Evolutionary conservation across 495 filamentous ascomycete genomes (phyloP), one percentile per base, ranked within the genome.

Genomic region (Elasticomyces elasticus): DNA sequence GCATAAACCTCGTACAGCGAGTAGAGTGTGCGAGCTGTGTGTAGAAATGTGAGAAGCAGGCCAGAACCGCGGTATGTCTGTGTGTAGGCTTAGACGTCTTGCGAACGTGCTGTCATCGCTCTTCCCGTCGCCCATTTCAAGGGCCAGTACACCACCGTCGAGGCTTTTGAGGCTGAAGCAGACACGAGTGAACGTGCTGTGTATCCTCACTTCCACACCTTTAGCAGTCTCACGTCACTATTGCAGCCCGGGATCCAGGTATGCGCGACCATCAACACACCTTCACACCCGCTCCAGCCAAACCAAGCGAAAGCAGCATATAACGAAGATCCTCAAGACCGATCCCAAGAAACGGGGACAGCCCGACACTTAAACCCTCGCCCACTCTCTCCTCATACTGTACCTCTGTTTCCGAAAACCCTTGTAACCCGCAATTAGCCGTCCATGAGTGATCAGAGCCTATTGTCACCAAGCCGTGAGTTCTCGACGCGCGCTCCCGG

Each of bases 391-490:
- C 63, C 61, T n/a, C n/a, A n/a, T n/a, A n/a, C n/a, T n/a, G n/a
- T 27, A 49, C 17, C 4, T 19, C 24, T 31, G 9, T 27, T 28
- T 6, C n/a, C 33, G 15, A 20, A 24, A 10, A 15, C 28, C 7
- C n/a, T 6, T 49, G 27, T n/a, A 23, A 15, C 49, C 53, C 37
- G 20, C 12, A 53, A 62, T 66, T n/a, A 64, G 45, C 66, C 63
- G 49, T 62, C 66, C 63, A 61, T 55, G 49, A 6, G 15, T 61
- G 63, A 62, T 62, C 66, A 69, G 61, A 67, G 64, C 63, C 62
- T 66, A 60, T 54, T 62, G 64, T 66, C 61, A n/a, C n/a, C n/a
- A 63, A 59, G 61, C 43, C 58, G 58, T 58, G 44, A 42, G 26
- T 28, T 58, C 51, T 64, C 65, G 66, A 69, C 66, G 66, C 65